Percentiles rank a stretch among this genome's conserved stretches.
phyloP scores from a whole-genome alignment of 2,329 filamentous ascomycete species.

The Tolypocladium guangdongense region DNA sequence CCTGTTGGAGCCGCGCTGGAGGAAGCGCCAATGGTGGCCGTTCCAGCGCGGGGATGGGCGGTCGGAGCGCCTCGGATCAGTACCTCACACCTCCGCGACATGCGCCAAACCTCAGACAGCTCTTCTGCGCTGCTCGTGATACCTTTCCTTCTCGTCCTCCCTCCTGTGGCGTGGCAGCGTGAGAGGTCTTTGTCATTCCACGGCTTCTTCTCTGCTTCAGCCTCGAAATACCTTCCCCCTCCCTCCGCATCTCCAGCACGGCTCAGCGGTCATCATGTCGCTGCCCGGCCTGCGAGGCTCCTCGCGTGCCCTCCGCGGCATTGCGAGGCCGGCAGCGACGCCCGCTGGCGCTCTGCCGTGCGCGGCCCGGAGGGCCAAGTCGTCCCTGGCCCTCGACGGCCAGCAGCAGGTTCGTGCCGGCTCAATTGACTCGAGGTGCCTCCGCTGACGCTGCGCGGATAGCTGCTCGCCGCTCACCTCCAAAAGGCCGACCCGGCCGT shows the following conservation, averaged over 20 bases:
- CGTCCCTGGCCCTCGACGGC: slow-evolving; percentile 38
- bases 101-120: not conserved
- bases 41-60: slow-evolving; percentile 6
- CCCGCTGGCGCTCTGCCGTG: slow-evolving; percentile 9
- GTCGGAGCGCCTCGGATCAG: slow-evolving; percentile 11
- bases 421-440: slow-evolving; percentile 4
- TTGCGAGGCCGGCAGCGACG: slow-evolving; percentile 19
- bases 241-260: not conserved
- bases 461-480: slow-evolving; percentile 73
- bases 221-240: not conserved
- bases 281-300: slow-evolving; percentile 35
- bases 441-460: slow-evolving; percentile 8
- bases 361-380: slow-evolving; percentile 27
- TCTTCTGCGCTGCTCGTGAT: not conserved
- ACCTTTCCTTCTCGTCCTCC: not conserved
- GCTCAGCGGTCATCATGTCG: slow-evolving; percentile 28
- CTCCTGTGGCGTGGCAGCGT: not conserved
- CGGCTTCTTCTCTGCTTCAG: not conserved
- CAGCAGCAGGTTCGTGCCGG: slow-evolving; percentile 44
- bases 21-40: not conserved
- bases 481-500: slow-evolving; percentile 78
- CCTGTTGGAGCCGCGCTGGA: not conserved
- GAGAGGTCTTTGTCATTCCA: not conserved
- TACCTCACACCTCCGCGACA: not conserved
- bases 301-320: slow-evolving; percentile 33